Base-by-base conservation (phyloP, 805 yeast species). In the Candida multigemmis region DNA sequence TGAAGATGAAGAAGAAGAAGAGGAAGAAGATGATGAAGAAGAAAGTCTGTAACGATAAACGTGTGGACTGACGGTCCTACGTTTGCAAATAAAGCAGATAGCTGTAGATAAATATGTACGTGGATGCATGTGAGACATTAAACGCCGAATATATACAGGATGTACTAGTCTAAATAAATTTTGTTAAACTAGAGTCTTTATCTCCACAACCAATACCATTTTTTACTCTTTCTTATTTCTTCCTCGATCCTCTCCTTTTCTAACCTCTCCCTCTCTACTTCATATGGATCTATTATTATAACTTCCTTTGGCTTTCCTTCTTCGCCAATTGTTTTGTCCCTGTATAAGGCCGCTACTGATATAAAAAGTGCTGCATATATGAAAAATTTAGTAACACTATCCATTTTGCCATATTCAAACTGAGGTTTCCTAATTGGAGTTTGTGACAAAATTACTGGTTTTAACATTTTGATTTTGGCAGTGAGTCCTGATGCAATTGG, bases 1-100 rank as follows among this genome's bases (percentile, higher is more conserved):
- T 44, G 86, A 79, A 39, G 68, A 78, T 44, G 51, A 62, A 32
- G 80, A 72, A 11, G 73, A 71, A 7, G 77, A 68, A 1, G 64
- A 52, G 1, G 53, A 52, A 5, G 54, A 47, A 1, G 59, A 49
- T 13, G 56, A 48, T 2, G 57, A 46, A 11, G 41, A 37, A n/a
- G 37, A 33, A 11, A 36, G 38, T 7, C 44, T n/a, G n/a, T n/a
- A n/a, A n/a, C n/a, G n/a, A n/a, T n/a, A 8, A 25, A 22, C 6
- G 20, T 16, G 18, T 26, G 12, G 8, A 22, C 7, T 12, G 16
- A 12, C 7, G 12, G 15, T 6, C 12, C 11, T 12, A 22, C 14
- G 12, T 10, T 21, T 9, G 11, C 23, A 10, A 8, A n/a, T n/a
- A n/a, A n/a, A n/a, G n/a, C n/a, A n/a, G n/a, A n/a, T n/a, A n/a